phyloP scores from a whole-genome alignment of 306 rosid species.

The Luffa acutangula region DNA sequence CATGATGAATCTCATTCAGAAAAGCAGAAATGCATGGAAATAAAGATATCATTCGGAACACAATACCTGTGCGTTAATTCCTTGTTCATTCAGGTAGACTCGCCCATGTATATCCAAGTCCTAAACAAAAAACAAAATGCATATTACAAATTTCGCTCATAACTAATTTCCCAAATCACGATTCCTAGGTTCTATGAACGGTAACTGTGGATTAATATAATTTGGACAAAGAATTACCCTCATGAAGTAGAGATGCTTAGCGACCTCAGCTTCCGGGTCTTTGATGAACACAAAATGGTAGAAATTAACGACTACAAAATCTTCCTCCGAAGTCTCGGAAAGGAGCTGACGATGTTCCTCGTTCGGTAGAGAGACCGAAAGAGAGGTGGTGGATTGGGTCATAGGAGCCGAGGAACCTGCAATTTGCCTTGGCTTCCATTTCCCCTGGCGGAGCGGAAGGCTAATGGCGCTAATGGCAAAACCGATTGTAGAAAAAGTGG shows the following conservation, averaged over 20 bases:
- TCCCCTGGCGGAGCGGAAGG: neutral
- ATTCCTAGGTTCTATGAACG: neutral
- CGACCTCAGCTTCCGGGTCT: slow-evolving; percentile 46
- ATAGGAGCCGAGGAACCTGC: neutral
- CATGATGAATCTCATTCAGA: neutral
- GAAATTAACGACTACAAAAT: slow-evolving; percentile 68
- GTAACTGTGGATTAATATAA: neutral
- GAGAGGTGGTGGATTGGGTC: neutral
- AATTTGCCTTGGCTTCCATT: slow-evolving; percentile 4
- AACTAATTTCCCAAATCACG: neutral
- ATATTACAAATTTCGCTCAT: neutral
- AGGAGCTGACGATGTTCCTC: neutral
- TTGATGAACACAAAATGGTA: slow-evolving; percentile 56
- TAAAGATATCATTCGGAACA: neutral
- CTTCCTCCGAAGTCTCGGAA: slow-evolving; percentile 4
- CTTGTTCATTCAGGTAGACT: slow-evolving; percentile 71
- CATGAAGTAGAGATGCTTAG: slow-evolving; percentile 58
- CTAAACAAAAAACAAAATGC: slow-evolving; percentile 12
- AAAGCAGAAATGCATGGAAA: neutral
- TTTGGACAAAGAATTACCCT: slow-evolving; percentile 23
- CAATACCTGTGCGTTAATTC: slow-evolving; percentile 88
- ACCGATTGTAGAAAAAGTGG: neutral
- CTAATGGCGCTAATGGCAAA: neutral
- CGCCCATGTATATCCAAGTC: slow-evolving; percentile 66
- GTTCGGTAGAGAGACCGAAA: neutral